phyloP scores from a whole-genome alignment of 2,329 filamentous ascomycete species.

The Septoria petroselini region DNA sequence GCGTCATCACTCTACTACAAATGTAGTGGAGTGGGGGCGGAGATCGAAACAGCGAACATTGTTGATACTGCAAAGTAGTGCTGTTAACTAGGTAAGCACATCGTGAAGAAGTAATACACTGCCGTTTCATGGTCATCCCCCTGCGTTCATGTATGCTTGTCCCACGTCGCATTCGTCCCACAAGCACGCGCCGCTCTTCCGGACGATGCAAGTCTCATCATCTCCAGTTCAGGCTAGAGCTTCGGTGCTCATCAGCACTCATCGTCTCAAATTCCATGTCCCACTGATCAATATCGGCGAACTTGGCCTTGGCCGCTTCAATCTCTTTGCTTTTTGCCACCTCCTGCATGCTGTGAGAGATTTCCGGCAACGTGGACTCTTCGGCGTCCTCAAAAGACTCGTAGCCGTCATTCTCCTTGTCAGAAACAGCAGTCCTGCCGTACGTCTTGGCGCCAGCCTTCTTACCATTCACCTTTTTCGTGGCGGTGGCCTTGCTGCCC shows the following conservation, averaged over 20 bases:
- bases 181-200: too few species aligned
- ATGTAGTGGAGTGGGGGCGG: too few species aligned
- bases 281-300: slow-evolving; percentile 50
- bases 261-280: slow-evolving; percentile 53
- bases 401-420: slow-evolving; percentile 44
- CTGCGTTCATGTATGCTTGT: too few species aligned
- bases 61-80: too few species aligned
- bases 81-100: too few species aligned
- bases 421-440: slow-evolving; percentile 38
- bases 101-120: too few species aligned
- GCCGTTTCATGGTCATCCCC: too few species aligned
- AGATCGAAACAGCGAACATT: too few species aligned
- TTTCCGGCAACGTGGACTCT: slow-evolving; percentile 23
- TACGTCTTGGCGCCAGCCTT: slow-evolving; percentile 27
- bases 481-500: slow-evolving; percentile 5
- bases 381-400: slow-evolving; percentile 31
- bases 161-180: too few species aligned
- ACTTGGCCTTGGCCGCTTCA: slow-evolving; percentile 47
- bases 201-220: too few species aligned
- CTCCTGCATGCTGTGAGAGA: slow-evolving; percentile 33
- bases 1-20: too few species aligned
- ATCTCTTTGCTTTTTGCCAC: slow-evolving; percentile 39
- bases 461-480: slow-evolving; percentile 17
- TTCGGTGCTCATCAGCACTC: slow-evolving; percentile 42
- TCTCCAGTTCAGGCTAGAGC: slow-evolving; percentile 36